Conservation (phyloP, 2,329 filamentous ascomycete species). For the Epichloe festucae region DNA sequence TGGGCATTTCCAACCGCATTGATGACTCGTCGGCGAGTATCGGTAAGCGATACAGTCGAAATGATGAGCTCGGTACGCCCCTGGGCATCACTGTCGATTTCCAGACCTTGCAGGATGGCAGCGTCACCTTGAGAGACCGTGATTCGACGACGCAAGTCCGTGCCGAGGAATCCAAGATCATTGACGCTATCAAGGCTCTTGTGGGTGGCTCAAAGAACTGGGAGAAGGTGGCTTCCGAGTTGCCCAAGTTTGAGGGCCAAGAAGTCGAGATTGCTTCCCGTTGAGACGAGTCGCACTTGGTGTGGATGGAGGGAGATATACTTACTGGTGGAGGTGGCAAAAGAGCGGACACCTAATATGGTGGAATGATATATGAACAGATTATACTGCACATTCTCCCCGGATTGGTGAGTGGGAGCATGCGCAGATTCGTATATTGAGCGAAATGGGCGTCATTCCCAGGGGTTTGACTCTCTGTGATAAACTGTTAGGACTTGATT, state of each 20-base stretch:
- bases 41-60: slow-evolving; percentile 86
- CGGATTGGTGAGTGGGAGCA: too few relatives aligned
- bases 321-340: too few relatives aligned
- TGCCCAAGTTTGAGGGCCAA: slow-evolving; percentile 78
- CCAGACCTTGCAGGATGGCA: slow-evolving; percentile 79
- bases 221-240: slow-evolving; percentile 58
- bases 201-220: slow-evolving; percentile 40
- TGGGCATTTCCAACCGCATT: slow-evolving; percentile 70
- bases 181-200: slow-evolving; percentile 54
- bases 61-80: slow-evolving; percentile 90
- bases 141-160: slow-evolving; percentile 88
- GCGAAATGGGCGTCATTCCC: too few relatives aligned
- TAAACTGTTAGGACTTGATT: too few relatives aligned
- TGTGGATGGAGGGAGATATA: not conserved
- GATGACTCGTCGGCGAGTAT: slow-evolving; percentile 88
- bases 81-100: slow-evolving; percentile 93
- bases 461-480: too few relatives aligned
- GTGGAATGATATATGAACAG: too few relatives aligned
- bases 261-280: slow-evolving; percentile 35
- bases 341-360: too few relatives aligned
- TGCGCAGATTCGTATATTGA: not conserved
- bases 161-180: slow-evolving; percentile 65
- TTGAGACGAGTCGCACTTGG: slow-evolving; percentile 11
- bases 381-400: too few relatives aligned
- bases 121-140: slow-evolving; percentile 77